A percentile compares a stretch with the other conserved stretches of the same genome.
These are phyloP conservation scores for Camelina hispida DNA, from an alignment of 345 rosid species.

Conservation along the genomic window DNA sequence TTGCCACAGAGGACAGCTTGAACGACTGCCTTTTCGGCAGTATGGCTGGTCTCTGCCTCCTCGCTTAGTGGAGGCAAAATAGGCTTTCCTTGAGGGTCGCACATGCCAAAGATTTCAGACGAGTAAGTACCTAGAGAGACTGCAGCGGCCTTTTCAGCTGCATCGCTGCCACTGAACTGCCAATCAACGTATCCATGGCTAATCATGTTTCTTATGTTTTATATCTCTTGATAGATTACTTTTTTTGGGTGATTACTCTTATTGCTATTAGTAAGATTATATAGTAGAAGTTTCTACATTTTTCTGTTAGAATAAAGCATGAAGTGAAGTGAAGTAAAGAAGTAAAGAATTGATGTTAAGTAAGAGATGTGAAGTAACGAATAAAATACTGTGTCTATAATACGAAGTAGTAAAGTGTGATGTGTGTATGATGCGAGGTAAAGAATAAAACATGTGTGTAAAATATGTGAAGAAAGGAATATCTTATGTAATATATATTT, in stretches of 20 bases:
- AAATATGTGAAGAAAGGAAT: too few species aligned
- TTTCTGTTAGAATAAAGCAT: background rate
- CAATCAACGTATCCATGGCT: slow-evolving; percentile 20
- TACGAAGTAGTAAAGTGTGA: too few species aligned
- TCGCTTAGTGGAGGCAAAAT: slow-evolving; percentile 55
- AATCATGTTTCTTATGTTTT: slow-evolving; percentile 8
- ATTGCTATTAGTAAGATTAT: slow-evolving; percentile 1
- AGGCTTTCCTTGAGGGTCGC: slow-evolving; percentile 44
- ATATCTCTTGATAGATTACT: background rate
- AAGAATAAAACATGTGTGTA: too few species aligned
- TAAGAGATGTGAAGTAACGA: too few species aligned
- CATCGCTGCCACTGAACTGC: slow-evolving; percentile 44
- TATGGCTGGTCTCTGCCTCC: slow-evolving; percentile 53
- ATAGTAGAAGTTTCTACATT: background rate
- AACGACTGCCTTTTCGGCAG: slow-evolving; percentile 61
- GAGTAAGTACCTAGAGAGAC: slow-evolving; percentile 47
- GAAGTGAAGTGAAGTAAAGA: too few species aligned
- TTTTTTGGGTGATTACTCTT: slow-evolving; percentile 21
- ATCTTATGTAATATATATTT: too few species aligned
- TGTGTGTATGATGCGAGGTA: too few species aligned
- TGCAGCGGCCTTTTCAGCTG: slow-evolving; percentile 20
- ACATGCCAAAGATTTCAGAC: slow-evolving; percentile 30
- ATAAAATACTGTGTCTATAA: too few species aligned
- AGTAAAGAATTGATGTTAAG: too few species aligned
- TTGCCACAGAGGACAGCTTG: slow-evolving; percentile 52